phyloP scores from a whole-genome alignment of 768 basidiomycete species.

The Brasilioporus rufonigricans region DNA sequence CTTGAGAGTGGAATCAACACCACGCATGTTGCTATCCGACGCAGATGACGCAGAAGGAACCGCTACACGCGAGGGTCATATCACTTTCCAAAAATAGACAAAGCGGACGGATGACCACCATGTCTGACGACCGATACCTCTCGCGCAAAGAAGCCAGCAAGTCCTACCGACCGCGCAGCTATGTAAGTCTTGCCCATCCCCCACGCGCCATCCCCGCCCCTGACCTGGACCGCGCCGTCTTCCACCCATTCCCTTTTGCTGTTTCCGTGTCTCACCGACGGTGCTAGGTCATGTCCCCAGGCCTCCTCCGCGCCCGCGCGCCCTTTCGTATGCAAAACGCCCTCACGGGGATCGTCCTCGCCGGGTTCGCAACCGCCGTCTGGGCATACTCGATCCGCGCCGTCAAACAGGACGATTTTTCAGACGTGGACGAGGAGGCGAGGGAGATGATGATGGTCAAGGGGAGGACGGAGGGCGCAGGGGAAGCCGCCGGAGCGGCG shows the following conservation, averaged over 20 bases:
- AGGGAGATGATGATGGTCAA: conserved; percentile 42
- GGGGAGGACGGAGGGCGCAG: too few relatives aligned
- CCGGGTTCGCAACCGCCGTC: conserved; percentile 73
- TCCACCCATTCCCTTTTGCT: too few relatives aligned
- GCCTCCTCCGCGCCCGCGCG: conserved; percentile 81
- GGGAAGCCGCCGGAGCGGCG: not conserved
- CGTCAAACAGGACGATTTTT: conserved; percentile 91
- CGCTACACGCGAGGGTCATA: too few relatives aligned
- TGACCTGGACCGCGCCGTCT: too few relatives aligned
- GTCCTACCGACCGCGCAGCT: conserved; percentile 41
- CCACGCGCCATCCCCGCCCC: not conserved
- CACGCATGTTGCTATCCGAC: too few relatives aligned
- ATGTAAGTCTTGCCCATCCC: conserved; percentile 21
- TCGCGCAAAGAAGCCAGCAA: conserved; percentile 30
- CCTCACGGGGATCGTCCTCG: conserved; percentile 68
- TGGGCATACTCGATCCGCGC: conserved; percentile 94
- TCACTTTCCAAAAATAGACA: too few relatives aligned
- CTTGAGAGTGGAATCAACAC: too few relatives aligned
- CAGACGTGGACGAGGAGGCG: conserved; percentile 81
- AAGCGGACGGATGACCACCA: too few relatives aligned
- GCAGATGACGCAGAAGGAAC: too few relatives aligned
- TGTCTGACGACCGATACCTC: conserved; percentile 36
- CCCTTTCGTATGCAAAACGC: conserved; percentile 82
- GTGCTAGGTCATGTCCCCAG: conserved; percentile 81
- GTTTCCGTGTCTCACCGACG: too few relatives aligned